Base-by-base conservation (phyloP, 768 basidiomycete species). In the Hemileccinum impolitum region DNA sequence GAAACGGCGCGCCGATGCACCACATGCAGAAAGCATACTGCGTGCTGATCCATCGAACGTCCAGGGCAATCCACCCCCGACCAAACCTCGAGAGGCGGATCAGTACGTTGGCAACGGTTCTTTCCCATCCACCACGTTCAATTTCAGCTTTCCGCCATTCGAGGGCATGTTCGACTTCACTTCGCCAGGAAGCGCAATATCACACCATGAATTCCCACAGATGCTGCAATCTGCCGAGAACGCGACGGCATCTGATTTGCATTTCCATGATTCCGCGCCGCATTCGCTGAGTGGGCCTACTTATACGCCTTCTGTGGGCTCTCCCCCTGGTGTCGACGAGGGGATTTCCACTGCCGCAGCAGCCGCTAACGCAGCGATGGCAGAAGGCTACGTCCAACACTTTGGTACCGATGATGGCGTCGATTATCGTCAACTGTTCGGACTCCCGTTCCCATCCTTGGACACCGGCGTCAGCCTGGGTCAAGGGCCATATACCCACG, bases 1-100 rank as follows among this genome's bases (percentile, higher is more conserved):
- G 53, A 93, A 92, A 70, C 82, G 90, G 43, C 81, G 84, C 39
- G 90, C 90, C 11, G 88, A 90, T 50, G 75, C 81, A n/a, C 84
- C 87, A 34, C 90, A 88, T 59, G 78, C 73, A 45, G 90, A 92
- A 65, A 87, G 85, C 60, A 77, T 88, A 71, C 66, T 92, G 47
- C 84, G 89, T 39, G 86, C 80, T 41, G 90, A 92, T 71, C 85
- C 86, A 4, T 81, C 84, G 17, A 74, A 78, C 42, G 63, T 82
- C 26, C 71, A 78, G 48, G 68, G 69, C 28, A 62, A 65, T 39
- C 64, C 62, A 47, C 56, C 58, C 45, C 45, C 62, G 48, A 41
- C 55, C 52, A 55, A 58, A 54, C 52, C 59, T 52, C 68, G 69
- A 56, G 63, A 73, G 46, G 63, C 63, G 54, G 76, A 80, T 48